Evolutionary conservation across 2,329 filamentous ascomycete species (phyloP), one percentile per base, ranked within the genome.

Genomic region (Neonectria coccinea): DNA sequence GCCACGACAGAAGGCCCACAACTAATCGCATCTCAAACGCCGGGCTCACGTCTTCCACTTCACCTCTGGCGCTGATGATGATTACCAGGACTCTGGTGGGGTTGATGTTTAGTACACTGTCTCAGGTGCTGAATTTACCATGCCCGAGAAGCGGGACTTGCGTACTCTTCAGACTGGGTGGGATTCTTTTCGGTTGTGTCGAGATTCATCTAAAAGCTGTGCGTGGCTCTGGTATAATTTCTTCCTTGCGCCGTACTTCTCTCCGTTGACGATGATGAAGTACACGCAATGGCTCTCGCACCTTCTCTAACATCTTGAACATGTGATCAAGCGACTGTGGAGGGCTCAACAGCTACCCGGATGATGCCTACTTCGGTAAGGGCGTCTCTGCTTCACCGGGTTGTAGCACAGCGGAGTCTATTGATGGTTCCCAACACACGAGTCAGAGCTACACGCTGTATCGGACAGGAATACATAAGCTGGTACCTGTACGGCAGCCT

Each of bases 181-280:
- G 86, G 94, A 92, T 95, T 76, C 94, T 95, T 89, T 95, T 93
- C 72, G 92, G 92, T 45, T 88, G 87, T 67, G 87, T 93, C 63
- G 89, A 92, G 52, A 87, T 91, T 54, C 85, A 85, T 18, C 82
- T 94, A 79, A 91, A 92, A 77, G 86, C 91, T 10, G 90, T 92
- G 6, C 85, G 90, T 0, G 92, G 92, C 5, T 85, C 84, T 1
- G 92, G 92, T 22, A 92, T 25, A 20, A 4, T 5, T 95, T 66
- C 90, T 95, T 62, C 93, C 91, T 77, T 92, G 89, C 61, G 84
- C 91, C 5, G 90, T 95, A 8, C 78, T 95, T 64, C 88, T 64
- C 88, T 94, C 91, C 0, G 91, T 94, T 73, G 86, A 87, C 70
- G 81, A 94, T n/a, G 92, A 95, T 11, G 71, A 73, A 47, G 9